These are phyloP conservation scores for Pseudozyma sp. DNA, from an alignment of 1,284 basidiomycete genomes.

Conservation along the genomic window DNA sequence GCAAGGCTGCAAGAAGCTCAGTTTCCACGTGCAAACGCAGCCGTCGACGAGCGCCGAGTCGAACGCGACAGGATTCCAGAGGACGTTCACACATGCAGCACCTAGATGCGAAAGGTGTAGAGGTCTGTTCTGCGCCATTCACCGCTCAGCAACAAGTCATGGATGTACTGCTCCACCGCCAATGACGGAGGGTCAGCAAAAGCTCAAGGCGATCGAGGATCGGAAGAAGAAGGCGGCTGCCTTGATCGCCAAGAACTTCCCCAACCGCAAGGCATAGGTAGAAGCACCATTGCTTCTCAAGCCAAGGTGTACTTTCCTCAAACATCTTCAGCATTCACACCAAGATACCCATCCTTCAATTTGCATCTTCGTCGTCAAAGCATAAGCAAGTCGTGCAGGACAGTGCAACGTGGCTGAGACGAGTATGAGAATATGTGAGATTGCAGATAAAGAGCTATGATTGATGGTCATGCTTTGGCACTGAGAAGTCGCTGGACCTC, in stretches of 20 bases:
- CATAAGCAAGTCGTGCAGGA: background rate
- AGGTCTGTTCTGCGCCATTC: conserved; percentile 54
- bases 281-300: too few relatives aligned
- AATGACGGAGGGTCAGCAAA: conserved; percentile 54
- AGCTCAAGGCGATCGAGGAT: conserved; percentile 52
- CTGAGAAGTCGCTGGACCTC: conserved; percentile 30
- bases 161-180: conserved; percentile 53
- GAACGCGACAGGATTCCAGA: conserved; percentile 1
- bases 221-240: conserved; percentile 60
- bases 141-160: conserved; percentile 49
- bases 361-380: conserved; percentile 3
- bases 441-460: background rate
- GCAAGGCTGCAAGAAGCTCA: conserved; percentile 55
- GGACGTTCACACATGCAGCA: conserved; percentile 46
- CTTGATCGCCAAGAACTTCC: conserved; percentile 57
- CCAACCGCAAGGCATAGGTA: conserved; percentile 36
- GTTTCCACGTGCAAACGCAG: conserved; percentile 35
- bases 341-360: conserved; percentile 16
- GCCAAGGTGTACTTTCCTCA: background rate
- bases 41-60: background rate
- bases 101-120: conserved; percentile 57
- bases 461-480: conserved; percentile 20
- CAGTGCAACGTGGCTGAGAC: too few relatives aligned
- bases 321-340: background rate
- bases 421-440: background rate